phyloP scores from a whole-genome alignment of 768 basidiomycete genomes.

The Kwoniella sp. region DNA sequence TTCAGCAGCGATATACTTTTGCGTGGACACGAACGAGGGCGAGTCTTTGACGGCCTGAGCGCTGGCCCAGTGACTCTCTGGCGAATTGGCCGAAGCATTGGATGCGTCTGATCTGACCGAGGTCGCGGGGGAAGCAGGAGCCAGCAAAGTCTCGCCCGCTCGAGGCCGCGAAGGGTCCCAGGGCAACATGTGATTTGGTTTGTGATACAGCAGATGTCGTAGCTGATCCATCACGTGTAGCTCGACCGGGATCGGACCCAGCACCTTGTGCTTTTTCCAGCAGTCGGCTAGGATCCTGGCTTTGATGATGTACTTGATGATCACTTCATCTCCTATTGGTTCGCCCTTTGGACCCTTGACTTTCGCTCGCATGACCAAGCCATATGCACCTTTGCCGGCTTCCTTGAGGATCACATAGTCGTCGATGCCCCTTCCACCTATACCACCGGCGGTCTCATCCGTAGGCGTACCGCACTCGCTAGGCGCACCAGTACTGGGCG shows the following conservation, averaged over 20 bases:
- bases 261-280: constrained; percentile 91
- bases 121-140: background rate
- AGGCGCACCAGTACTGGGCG: constrained; percentile 47
- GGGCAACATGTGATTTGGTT: constrained; percentile 67
- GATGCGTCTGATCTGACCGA: background rate
- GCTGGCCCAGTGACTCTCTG: constrained; percentile 14
- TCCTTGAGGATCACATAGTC: constrained; percentile 82
- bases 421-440: constrained; percentile 69
- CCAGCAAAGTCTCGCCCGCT: background rate
- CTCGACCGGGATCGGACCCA: constrained; percentile 97
- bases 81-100: constrained; percentile 4
- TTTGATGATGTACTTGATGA: constrained; percentile 98
- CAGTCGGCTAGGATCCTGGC: constrained; percentile 97
- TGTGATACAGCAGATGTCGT: constrained; percentile 52
- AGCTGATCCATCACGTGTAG: constrained; percentile 52
- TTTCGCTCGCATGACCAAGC: constrained; percentile 82
- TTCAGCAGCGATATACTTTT: constrained; percentile 37
- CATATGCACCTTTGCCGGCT: constrained; percentile 91
- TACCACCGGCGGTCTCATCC: constrained; percentile 48
- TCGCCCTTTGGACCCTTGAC: constrained; percentile 70
- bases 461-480: constrained; percentile 46
- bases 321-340: constrained; percentile 72
- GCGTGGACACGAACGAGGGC: constrained; percentile 19
- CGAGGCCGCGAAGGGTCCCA: constrained; percentile 63
- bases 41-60: constrained; percentile 4